These are phyloP conservation scores for Epichloe uncinata DNA, from an alignment of 2,329 filamentous ascomycete genomes.

Conservation along the genomic window DNA sequence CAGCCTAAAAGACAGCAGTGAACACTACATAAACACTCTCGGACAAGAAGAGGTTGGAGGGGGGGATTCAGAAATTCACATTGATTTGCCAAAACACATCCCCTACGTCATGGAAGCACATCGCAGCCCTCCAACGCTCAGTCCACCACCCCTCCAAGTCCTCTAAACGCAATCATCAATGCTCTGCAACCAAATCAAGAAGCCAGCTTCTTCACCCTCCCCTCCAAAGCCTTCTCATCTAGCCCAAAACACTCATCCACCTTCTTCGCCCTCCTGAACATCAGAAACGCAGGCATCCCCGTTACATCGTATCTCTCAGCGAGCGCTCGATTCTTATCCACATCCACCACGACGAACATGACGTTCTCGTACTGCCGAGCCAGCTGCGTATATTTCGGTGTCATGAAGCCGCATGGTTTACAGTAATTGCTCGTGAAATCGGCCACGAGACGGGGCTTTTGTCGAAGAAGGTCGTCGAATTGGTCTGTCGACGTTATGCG, in stretches of 20 bases:
- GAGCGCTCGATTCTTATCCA: slow-evolving; percentile 66
- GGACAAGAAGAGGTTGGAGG: no score
- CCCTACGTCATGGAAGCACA: no score
- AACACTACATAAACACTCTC: no score
- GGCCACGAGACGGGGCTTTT: slow-evolving; percentile 48
- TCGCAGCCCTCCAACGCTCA: no score
- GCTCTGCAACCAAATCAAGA: slow-evolving; percentile 10
- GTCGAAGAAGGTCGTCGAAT: slow-evolving; percentile 38
- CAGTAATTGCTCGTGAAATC: slow-evolving; percentile 72
- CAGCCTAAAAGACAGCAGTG: no score
- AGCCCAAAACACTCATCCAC: slow-evolving; percentile 32
- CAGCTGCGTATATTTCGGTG: slow-evolving; percentile 45
- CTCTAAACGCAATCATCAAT: slow-evolving; percentile 1
- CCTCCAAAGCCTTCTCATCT: slow-evolving; percentile 2
- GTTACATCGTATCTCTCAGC: slow-evolving; percentile 66
- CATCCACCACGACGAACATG: slow-evolving; percentile 81
- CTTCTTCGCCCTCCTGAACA: slow-evolving; percentile 72
- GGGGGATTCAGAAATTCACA: no score
- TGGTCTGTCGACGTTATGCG: slow-evolving; percentile 19
- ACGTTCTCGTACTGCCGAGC: slow-evolving; percentile 38
- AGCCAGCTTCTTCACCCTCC: slow-evolving; percentile 1
- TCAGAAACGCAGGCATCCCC: slow-evolving; percentile 84
- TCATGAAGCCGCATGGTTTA: slow-evolving; percentile 86
- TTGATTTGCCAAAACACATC: no score
- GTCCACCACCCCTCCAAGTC: no score